Evolutionary conservation across 148 eudicot species (phyloP), one percentile per base, ranked within the genome.

Genomic region (Oxyria digyna): DNA sequence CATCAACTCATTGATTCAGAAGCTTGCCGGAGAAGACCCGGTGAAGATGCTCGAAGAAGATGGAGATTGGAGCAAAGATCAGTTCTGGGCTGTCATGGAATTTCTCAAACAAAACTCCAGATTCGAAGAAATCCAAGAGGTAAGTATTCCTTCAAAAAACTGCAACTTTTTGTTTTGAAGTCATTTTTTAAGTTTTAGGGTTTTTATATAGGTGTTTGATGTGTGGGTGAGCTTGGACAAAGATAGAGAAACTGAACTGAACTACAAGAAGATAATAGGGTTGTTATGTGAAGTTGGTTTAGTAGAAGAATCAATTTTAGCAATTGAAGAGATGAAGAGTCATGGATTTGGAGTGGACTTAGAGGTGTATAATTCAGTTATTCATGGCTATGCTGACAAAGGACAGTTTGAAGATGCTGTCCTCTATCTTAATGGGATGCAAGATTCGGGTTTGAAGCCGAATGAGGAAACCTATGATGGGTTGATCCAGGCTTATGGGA

Each of bases 61-160:
- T 72, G 83, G 78, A 49, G 81, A 80, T 69, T 80, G 78, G 83
- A 69, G 74, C 63, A 72, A 77, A 32, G 67, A 74, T 46, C 78
- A 69, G 20, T 77, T 80, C 64, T 80, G 83, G 83, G 76, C 69
- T 65, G 78, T 77, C 42, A 26, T 80, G 23, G 62, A 62, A 41
- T 74, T 80, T 26, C 83, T 80, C 64, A 68, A 48, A 55, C 72
- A 69, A 57, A 69, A 26, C 48, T 65, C 76, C 26, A 77, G 72
- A 45, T 71, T 73, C 57, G 46, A 69, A 66, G 80, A 77, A 29
- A 50, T 74, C 66, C 33, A 69, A 23, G 52, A 77, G 83, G 83
- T 80, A 14, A 29, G 66, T 70, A 3, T 31, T 27, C 49, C n/a
- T 62, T 18, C 8, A 8, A 18, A 65, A 23, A 41, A 24, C 13